phyloP scores from a whole-genome alignment of 2,329 filamentous ascomycete genomes.

The Scleromitrula shiraiana region DNA sequence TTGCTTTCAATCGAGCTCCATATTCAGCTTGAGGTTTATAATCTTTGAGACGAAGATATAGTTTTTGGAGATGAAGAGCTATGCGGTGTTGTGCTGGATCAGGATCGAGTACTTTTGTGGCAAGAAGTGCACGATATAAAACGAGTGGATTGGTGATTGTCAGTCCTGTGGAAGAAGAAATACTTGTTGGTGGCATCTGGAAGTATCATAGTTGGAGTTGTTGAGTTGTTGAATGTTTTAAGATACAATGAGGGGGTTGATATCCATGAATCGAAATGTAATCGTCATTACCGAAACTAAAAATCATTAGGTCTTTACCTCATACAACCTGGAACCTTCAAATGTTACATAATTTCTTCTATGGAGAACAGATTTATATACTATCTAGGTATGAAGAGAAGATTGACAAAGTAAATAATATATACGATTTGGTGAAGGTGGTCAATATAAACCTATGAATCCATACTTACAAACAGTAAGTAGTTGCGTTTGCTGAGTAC shows the following conservation, averaged over 20 bases:
- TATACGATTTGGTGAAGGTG: too few species aligned
- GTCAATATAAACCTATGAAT: too few species aligned
- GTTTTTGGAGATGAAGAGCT: constrained; percentile 67
- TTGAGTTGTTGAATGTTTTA: not conserved
- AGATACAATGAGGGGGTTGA: not conserved
- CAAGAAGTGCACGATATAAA: constrained; percentile 64
- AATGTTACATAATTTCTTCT: too few species aligned
- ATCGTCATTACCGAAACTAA: constrained; percentile 2
- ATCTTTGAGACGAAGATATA: constrained; percentile 69
- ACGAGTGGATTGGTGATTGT: constrained; percentile 66
- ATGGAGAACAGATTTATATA: too few species aligned
- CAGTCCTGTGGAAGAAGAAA: constrained; percentile 36
- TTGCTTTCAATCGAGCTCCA: constrained; percentile 52
- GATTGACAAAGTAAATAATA: too few species aligned
- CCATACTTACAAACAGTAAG: too few species aligned
- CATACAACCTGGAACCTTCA: too few species aligned
- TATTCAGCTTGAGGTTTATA: constrained; percentile 69
- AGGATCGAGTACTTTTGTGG: constrained; percentile 53
- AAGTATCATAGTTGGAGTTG: constrained; percentile 5
- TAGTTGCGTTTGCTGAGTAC: too few species aligned
- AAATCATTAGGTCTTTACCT: not conserved
- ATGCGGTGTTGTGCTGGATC: constrained; percentile 66
- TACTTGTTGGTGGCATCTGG: constrained; percentile 29
- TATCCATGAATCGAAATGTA: too few species aligned
- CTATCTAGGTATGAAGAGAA: too few species aligned